Base-by-base conservation (phyloP, 2,329 filamentous ascomycete species). In the Fusarium sp. region DNA sequence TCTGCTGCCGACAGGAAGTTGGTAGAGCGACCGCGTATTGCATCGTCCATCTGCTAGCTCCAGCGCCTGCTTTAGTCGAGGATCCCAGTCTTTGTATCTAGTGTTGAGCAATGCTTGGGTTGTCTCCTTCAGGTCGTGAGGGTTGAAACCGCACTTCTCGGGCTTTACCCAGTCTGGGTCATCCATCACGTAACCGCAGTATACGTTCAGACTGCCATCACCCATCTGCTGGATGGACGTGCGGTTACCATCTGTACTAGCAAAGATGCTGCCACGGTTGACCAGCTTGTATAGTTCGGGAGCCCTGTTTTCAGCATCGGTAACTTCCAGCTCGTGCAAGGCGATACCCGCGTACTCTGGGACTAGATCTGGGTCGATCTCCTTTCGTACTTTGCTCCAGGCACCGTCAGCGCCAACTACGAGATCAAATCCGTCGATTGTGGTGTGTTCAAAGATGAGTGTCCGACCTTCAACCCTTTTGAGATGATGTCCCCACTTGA, bases 291-390 rank as follows among this genome's bases (percentile, higher is more conserved):
- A 72, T 1, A 87, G 73, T 49, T 81, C 80, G 0, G 84, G 83
- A 0, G 83, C 82, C 9, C 75, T 77, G 1, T 74, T 73, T 45
- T 81, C 80, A 0, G 81, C 79, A 24, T 84, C 78, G 8, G 77
- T 75, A 54, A 85, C 80, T 50, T 73, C 76, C 33, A 86, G 68
- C 43, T 83, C 79, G 45, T 84, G 76, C 51, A 79, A 73, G 1
- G 77, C 81, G 19, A 88, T 77, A 22, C 84, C 83, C 1, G 81
- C 78, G 67, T 84, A 88, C 31, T 76, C 64, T 0, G 85, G 86
- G 62, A 78, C 75, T 4, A 81, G 69, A 22, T 78, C 72, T 6
- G 74, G 72, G 15, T 77, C 78, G 13, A 85, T 62, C 21, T 67
- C 67, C 22, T 65, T 71, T 31, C 76, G 74, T 9, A 80, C 74